Evolutionary conservation across 1,284 basidiomycete genomes (phyloP).

Genomic region (Cryptococcus hybrid): DNA sequence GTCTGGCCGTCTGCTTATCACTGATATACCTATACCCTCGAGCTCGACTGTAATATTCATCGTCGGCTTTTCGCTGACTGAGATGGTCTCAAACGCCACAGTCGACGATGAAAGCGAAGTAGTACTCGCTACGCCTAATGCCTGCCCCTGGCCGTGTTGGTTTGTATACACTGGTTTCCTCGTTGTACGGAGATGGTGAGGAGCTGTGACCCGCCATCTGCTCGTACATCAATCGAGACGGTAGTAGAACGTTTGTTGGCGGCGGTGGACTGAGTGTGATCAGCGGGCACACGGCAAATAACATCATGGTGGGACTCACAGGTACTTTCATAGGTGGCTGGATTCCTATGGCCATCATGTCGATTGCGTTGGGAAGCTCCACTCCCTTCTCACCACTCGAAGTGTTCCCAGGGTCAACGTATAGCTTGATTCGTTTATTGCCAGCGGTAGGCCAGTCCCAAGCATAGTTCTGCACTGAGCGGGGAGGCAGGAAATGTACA

Average conservation of each 20-base stretch:
- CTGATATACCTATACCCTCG: conserved; percentile 88
- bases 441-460: conserved; percentile 91
- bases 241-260: conserved; percentile 55
- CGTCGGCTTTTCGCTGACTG: conserved; percentile 65
- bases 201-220: conserved; percentile 82
- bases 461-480: conserved; percentile 60
- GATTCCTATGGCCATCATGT: conserved; percentile 95
- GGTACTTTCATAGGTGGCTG: conserved; percentile 83
- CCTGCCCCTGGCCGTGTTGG: conserved; percentile 59
- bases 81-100: conserved; percentile 78
- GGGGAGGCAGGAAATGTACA: conserved; percentile 23
- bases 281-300: not conserved
- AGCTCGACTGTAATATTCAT: conserved; percentile 74
- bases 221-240: conserved; percentile 89
- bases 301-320: conserved; percentile 13
- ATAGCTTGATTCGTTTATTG: conserved; percentile 77
- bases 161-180: conserved; percentile 86
- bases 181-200: conserved; percentile 81
- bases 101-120: conserved; percentile 41
- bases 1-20: conserved; percentile 82
- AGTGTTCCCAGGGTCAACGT: conserved; percentile 54
- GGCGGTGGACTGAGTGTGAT: conserved; percentile 2
- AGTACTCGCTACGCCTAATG: conserved; percentile 26
- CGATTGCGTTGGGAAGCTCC: conserved; percentile 66
- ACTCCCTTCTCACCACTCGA: conserved; percentile 20